These are phyloP conservation scores for Tylopilus rubrobrunneus DNA, from an alignment of 768 basidiomycete genomes.

Conservation along the genomic window DNA sequence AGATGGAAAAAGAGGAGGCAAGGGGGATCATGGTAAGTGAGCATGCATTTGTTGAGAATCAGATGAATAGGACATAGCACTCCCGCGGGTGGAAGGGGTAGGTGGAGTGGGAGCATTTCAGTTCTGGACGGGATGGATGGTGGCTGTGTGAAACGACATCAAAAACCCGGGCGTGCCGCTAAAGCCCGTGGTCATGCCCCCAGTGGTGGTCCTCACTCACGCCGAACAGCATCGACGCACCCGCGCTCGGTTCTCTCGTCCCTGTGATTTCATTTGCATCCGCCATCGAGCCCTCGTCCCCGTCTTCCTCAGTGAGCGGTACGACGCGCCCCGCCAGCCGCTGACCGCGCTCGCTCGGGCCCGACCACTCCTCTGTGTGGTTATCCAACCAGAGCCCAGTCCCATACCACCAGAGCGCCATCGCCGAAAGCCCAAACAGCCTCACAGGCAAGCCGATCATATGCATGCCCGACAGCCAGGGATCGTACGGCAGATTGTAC, in stretches of 20 bases:
- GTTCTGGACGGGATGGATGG: too few relatives aligned
- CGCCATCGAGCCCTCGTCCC: neutral
- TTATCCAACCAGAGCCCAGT: slow-evolving; percentile 61
- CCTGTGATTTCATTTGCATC: neutral
- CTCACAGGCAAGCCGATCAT: slow-evolving; percentile 55
- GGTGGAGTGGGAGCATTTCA: too few relatives aligned
- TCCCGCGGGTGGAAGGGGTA: too few relatives aligned
- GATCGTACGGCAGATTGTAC: slow-evolving; percentile 45
- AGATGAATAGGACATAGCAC: too few relatives aligned
- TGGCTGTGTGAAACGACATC: too few relatives aligned
- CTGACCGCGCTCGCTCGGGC: slow-evolving; percentile 49
- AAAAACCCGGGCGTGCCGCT: too few relatives aligned
- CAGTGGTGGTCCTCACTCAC: slow-evolving; percentile 39
- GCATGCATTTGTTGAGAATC: too few relatives aligned
- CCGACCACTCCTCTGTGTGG: slow-evolving; percentile 49
- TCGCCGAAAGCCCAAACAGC: slow-evolving; percentile 50
- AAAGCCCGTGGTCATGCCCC: too few relatives aligned
- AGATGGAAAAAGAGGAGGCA: too few relatives aligned
- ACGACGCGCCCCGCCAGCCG: slow-evolving; percentile 47
- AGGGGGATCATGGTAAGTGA: too few relatives aligned
- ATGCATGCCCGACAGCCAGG: slow-evolving; percentile 32
- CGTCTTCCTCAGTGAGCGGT: neutral
- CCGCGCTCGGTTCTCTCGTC: neutral
- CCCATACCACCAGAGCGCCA: slow-evolving; percentile 54
- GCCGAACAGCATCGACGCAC: slow-evolving; percentile 39